phyloP scores from a whole-genome alignment of 148 eudicot species.

The Chenopodium suecicum region DNA sequence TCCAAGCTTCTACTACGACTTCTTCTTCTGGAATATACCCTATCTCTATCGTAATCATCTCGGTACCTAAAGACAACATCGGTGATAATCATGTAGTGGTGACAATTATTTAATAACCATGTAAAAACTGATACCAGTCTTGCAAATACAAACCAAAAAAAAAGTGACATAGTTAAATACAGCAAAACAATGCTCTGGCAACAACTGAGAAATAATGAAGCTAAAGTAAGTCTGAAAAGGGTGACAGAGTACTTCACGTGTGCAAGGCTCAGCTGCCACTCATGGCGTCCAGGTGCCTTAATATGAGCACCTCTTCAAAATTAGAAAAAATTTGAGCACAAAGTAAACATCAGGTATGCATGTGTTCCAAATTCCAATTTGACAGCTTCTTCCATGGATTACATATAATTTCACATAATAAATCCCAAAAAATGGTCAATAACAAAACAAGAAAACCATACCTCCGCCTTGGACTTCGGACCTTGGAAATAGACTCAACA shows the following conservation, averaged over 20 bases:
- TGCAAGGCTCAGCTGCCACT: not conserved
- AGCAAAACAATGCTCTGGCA: not conserved
- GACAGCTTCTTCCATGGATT: not conserved
- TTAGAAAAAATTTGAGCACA: not conserved
- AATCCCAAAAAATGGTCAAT: no score
- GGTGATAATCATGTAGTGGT: not conserved
- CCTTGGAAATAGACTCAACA: conserved; percentile 37
- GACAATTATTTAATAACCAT: not conserved
- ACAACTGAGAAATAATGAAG: not conserved
- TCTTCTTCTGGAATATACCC: conserved; percentile 55
- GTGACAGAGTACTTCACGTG: not conserved
- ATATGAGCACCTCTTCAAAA: not conserved
- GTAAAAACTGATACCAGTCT: no score
- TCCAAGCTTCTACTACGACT: conserved; percentile 77
- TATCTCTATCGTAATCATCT: conserved; percentile 53
- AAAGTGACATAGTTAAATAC: not conserved
- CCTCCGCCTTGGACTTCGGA: conserved; percentile 82
- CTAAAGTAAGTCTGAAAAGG: not conserved
- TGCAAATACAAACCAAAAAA: not conserved
- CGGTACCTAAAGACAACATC: conserved; percentile 35
- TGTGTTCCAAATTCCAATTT: not conserved
- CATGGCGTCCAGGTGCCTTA: not conserved
- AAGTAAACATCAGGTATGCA: not conserved
- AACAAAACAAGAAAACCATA: conserved; percentile 12
- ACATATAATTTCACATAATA: no score